Base-by-base conservation (phyloP, 2,329 filamentous ascomycete species). In the Botryotinia calthae region DNA sequence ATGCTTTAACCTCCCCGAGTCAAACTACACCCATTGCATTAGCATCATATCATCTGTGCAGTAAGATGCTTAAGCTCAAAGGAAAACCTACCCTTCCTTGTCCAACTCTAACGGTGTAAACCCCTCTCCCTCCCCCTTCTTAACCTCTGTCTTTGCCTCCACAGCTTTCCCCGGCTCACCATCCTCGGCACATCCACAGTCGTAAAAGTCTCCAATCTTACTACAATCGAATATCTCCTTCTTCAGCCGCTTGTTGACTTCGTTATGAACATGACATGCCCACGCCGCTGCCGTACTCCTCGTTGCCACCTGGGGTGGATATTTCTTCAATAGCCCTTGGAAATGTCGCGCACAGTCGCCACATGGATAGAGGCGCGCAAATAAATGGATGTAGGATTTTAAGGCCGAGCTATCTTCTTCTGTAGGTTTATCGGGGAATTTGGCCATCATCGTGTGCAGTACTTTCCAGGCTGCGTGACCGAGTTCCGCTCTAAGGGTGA, bases 291-390 rank as follows among this genome's bases (percentile, higher is more conserved):
- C 90, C 14, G 87, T 85, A 76, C 88, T 90, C 73, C 90, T 86
- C 70, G 87, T 87, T 74, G 87, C 86, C 56, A 88, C 88, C 82
- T 92, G 90, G 1, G 90, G 90, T 31, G 90, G 90, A 78, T 86
- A 91, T 76, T 90, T 84, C 40, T 84, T 82, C 40, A 92, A 83
- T 66, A 92, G 81, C 79, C 85, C 83, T 76, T 88, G 89, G 82
- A 92, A 92, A 83, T 92, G 90, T 31, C 85, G 82, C 14, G 90
- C 90, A 81, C 90, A 92, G 78, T 92, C 89, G 77, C 90, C 90
- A 79, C 90, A 92, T 2, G 90, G 90, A 80, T 92, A 92, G 20
- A 92, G 83, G n/a, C 89, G 87, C 37, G 87, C 87, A 78, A 92
- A 91, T 31, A 91, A 84, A 75, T 89, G 85, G 79, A 92, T 87